phyloP scores from a whole-genome alignment of 2,329 filamentous ascomycete genomes.

The Aspergillus sp. region DNA sequence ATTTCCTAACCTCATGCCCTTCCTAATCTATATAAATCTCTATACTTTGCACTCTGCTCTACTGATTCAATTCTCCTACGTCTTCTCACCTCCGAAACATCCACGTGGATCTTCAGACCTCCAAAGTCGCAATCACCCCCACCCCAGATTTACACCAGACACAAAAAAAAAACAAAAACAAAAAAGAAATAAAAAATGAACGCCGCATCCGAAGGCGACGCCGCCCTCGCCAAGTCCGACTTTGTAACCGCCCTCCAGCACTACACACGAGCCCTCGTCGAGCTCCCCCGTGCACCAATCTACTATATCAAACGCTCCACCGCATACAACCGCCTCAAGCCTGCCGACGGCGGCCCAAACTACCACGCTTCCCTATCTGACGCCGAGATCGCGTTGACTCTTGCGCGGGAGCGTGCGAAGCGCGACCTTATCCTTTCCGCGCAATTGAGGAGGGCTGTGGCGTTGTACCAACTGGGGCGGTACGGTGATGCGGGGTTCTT shows the following conservation, averaged over 20 bases:
- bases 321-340: conserved; percentile 69
- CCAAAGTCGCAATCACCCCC: neutral
- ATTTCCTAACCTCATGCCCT: neutral
- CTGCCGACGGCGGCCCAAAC: conserved; percentile 51
- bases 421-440: conserved; percentile 78
- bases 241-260: conserved; percentile 70
- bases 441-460: conserved; percentile 78
- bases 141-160: neutral
- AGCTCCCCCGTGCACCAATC: conserved; percentile 67
- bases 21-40: neutral
- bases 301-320: conserved; percentile 85
- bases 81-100: neutral
- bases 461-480: conserved; percentile 69
- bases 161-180: neutral
- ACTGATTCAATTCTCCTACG: neutral
- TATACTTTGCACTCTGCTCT: neutral
- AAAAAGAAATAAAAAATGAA: conserved; percentile 48
- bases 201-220: conserved; percentile 60
- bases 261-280: conserved; percentile 68
- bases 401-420: conserved; percentile 69
- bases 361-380: conserved; percentile 64
- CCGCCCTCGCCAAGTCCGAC: conserved; percentile 65
- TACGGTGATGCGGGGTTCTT: conserved; percentile 78
- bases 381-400: conserved; percentile 67
- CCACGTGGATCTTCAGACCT: neutral